phyloP scores from a whole-genome alignment of 495 filamentous ascomycete species.

The Apodospora peruviana region DNA sequence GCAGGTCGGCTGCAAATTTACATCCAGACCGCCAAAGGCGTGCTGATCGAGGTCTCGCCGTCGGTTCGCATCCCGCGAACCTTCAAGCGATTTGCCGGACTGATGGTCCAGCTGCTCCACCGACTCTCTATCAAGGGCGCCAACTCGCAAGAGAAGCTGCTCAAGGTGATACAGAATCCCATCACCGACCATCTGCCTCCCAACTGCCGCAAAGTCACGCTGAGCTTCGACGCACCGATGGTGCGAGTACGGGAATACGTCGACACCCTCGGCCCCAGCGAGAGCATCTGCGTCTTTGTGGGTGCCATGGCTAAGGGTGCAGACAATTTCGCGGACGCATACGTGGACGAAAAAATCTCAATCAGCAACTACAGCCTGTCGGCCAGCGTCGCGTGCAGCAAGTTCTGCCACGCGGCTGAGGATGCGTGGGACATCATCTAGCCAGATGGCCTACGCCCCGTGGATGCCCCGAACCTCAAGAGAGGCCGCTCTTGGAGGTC shows the following conservation, averaged over 20 bases:
- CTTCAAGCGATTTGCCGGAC: conserved; percentile 95
- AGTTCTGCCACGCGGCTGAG: conserved; percentile 97
- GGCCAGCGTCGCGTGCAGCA: conserved; percentile 96
- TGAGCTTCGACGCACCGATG: conserved; percentile 84
- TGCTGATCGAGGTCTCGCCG: conserved; percentile 95
- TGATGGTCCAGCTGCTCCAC: conserved; percentile 99
- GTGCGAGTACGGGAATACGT: conserved; percentile 88
- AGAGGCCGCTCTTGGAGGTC: too few relatives aligned
- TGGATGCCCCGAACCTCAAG: background rate
- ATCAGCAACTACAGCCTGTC: conserved; percentile 97
- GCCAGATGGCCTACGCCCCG: background rate
- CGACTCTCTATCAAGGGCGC: conserved; percentile 92
- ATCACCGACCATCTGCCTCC: conserved; percentile 94
- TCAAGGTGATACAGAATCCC: conserved; percentile 96
- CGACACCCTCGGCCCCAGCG: conserved; percentile 64
- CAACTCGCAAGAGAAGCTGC: conserved; percentile 91
- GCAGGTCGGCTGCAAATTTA: conserved; percentile 96
- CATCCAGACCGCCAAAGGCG: conserved; percentile 94
- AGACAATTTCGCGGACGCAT: conserved; percentile 90
- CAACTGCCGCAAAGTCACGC: conserved; percentile 94
- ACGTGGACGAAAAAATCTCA: conserved; percentile 93
- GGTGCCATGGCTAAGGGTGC: conserved; percentile 96
- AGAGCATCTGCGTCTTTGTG: conserved; percentile 96
- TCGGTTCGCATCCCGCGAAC: conserved; percentile 95
- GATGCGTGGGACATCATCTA: conserved; percentile 93